Base-by-base conservation (phyloP, 2,329 filamentous ascomycete species). In the Fusarium burgessii region DNA sequence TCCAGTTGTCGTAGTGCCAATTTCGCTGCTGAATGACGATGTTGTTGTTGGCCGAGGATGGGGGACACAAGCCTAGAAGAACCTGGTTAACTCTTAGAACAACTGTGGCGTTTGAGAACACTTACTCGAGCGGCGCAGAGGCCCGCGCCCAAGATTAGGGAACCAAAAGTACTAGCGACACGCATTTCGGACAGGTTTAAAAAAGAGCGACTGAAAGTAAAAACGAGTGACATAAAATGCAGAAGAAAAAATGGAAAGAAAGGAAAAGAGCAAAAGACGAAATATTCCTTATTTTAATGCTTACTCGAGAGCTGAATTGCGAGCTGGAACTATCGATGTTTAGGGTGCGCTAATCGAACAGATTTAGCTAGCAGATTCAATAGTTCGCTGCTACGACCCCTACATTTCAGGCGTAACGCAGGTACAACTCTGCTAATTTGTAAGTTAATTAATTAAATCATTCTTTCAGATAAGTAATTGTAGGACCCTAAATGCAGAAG, bases 101-200 rank as follows among this genome's bases (percentile, higher is more conserved):
- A 17, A 0, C 20, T 23, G 14, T 4, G 18, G 27, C 23, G 20
- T 15, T 35, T 2, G 1, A 14, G 7, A 6, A 15, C 10, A 62
- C 59, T 36, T 32, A 49, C 59, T 13, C 59, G 52, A 43, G 52
- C 59, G 36, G 59, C 59, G 20, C 52, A 58, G 14, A 62, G 59
- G 6, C 52, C 8, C 1, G 32, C 36, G 23, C 59, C 18, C 17
- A 62, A 10, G 2, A 62, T n/a, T 9, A 62, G n/a, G 7, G 54
- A 14, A 2, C 54, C 29, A 3, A 62, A 9, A 2, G 36, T 27
- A 25, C 23, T 20, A 38, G 43, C 11, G 5, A 59, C 54, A 32
- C 42, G 54, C 59, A 62, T 59, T 3, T 15, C 14, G 36, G 27
- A 23, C 3, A 25, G 10, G n/a, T 10, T 14, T n/a, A 3, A 7